Evolutionary conservation across 768 basidiomycete genomes (phyloP), one percentile per base, ranked within the genome.

Genomic region (Auriscalpium vulgare): DNA sequence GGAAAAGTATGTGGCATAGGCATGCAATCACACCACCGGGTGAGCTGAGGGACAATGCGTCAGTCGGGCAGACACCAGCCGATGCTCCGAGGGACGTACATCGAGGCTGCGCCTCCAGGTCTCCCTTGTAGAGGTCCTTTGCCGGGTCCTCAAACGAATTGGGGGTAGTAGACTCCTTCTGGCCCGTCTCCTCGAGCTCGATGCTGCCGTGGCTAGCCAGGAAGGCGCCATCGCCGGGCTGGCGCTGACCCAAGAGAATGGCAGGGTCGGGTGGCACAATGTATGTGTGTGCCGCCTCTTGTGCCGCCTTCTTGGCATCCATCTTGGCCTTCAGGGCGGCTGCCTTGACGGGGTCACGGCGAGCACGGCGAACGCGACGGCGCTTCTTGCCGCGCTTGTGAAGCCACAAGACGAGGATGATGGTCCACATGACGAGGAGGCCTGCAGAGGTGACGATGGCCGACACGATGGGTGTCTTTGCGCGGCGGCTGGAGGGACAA

Each of bases 261-360:
- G 61, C 61, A 8, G 61, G 61, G 35, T 62, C 61, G 11, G 61
- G 61, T 8, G 61, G 59, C 4, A 62, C 5, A 47, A 62, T 62
- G 54, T 57, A 62, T 13, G 55, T 60, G 21, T 47, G 59, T 10
- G n/a, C 35, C 59, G 55, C 14, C 51, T 53, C 29, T 56, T 60
- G 7, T 53, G 47, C 9, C 50, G 37, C 46, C 50, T 57, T 37
- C 10, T 19, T 37, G n/a, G 10, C 16, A 4, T 44, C 19, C 43
- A 16, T 44, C 43, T 44, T 19, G 43, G 16, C 16, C 43, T 44
- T 44, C 43, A 14, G 10, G 37, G 9, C 19, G 2, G 17, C 17
- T 8, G 47, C 47, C 8, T 17, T 29, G n/a, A 21, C 34, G 34
- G 59, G 43, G 10, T 59, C 56, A 37, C 51, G 56, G 8, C 58